Evolutionary conservation across 2,329 filamentous ascomycete species (phyloP), one percentile per base, ranked within the genome.

Genomic region (Mollisia scopiformis): DNA sequence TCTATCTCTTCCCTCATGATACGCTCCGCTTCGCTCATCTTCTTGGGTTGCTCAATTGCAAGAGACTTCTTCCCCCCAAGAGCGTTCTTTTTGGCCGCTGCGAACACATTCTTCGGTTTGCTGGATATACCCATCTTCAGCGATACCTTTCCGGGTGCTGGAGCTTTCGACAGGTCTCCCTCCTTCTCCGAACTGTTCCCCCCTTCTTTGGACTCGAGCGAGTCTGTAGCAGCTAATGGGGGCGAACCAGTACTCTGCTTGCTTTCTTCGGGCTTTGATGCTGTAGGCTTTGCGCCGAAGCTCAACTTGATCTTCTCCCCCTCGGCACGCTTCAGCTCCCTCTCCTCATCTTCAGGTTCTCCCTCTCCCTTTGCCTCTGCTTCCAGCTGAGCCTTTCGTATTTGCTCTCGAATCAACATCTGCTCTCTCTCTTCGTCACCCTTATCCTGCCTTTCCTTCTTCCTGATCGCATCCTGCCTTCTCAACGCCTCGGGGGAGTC

Each of bases 341-440:
- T 76, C 11, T 78, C 78, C 64, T 78, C 74, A 39, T 76, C 69
- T 59, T 81, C 72, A 52, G 78, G 74, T 49, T 79, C 78, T 6
- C 72, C 75, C 1, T 77, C 75, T 0, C 75, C 74, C 14, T 78
- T 76, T 21, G 75, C 76, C 58, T 83, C 81, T 3, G 82, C 84
- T 53, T 85, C 84, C 63, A 82, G 83, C 69, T 87, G 83, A 2
- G 93, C 93, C 61, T 90, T 82, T 74, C 86, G 85, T 52, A 98
- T 91, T 80, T 98, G 95, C 72, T 92, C 90, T 69, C 85, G 84
- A 47, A 99, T 88, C 79, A 93, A 82, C 72, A 85, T 86, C 76
- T 94, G 89, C 77, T 98, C 93, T 52, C 92, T 78, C 76, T 96
- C 91, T 74, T 98, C 94, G 68, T 97, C 93, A 2, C 93, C 92